A percentile compares a stretch with the other conserved stretches of the same genome.
Evolutionary conservation across 129 eudicot species (phyloP).

Genomic region (sunflower (Helianthus annuus)): HanXRQr2.0-SUNRISE NC_035434.2:105035417-105035916

Average conservation of each 20-base stretch:
- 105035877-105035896: constrained; percentile 28
- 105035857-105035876: constrained; percentile 26
- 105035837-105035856: neutral
- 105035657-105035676: constrained; percentile 13
- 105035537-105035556: neutral
- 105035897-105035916: constrained; percentile 22
- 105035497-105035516: too few relatives aligned
- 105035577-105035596: constrained; percentile 21
- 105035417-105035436: too few relatives aligned
- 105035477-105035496: too few relatives aligned
- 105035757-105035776: constrained; percentile 33
- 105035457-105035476: too few relatives aligned
- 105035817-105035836: neutral
- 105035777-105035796: constrained; percentile 39
- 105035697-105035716: neutral
- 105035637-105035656: constrained; percentile 22
- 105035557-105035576: constrained; percentile 3
- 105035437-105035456: too few relatives aligned
- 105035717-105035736: neutral
- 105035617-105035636: constrained; percentile 16
- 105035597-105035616: constrained; percentile 26
- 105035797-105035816: constrained; percentile 16
- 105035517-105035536: neutral
- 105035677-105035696: constrained; percentile 13
- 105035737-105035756: constrained; percentile 29